These are phyloP conservation scores for Eimeria acervulina DNA, from an alignment of 169 alveolate species.

Conservation along the genomic window DNA sequence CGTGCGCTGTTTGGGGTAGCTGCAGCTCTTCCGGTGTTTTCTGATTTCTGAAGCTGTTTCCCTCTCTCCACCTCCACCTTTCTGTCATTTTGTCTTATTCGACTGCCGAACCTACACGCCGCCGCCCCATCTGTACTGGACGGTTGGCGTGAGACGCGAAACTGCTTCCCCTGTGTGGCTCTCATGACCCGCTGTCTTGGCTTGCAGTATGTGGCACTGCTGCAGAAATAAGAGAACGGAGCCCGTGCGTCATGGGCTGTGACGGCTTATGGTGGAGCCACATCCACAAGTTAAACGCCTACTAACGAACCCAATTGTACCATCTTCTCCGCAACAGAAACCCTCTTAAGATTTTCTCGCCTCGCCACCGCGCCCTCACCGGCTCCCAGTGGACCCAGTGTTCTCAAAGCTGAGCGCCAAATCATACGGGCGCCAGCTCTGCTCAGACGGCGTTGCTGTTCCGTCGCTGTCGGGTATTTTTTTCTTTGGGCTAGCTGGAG, in stretches of 20 bases:
- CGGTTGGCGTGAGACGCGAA: slow-evolving; percentile 22
- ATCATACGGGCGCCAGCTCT: slow-evolving; percentile 45
- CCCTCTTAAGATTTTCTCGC: not conserved
- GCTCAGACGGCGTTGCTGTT: slow-evolving; percentile 71
- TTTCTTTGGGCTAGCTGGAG: slow-evolving; percentile 77
- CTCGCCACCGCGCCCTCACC: not conserved
- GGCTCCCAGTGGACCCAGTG: slow-evolving; percentile 47
- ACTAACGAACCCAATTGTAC: not conserved
- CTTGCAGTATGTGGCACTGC: not conserved
- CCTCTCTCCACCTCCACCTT: not conserved
- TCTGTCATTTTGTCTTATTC: slow-evolving; percentile 6
- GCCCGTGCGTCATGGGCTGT: not conserved
- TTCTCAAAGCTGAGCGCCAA: slow-evolving; percentile 38
- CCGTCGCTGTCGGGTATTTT: slow-evolving; percentile 72
- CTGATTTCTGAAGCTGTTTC: slow-evolving; percentile 7
- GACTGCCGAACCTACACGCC: slow-evolving; percentile 24
- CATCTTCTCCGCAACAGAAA: not conserved
- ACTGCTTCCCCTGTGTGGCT: slow-evolving; percentile 26
- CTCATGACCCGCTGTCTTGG: not conserved
- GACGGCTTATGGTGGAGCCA: not conserved
- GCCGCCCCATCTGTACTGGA: slow-evolving; percentile 43
- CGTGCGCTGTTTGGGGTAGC: slow-evolving; percentile 1
- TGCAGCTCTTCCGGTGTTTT: slow-evolving; percentile 37
- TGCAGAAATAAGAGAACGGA: not conserved
- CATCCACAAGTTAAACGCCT: slow-evolving; percentile 5